Evolutionary conservation across 73 alveolate genomes (phyloP).

Genomic region (Chromera velia): DNA sequence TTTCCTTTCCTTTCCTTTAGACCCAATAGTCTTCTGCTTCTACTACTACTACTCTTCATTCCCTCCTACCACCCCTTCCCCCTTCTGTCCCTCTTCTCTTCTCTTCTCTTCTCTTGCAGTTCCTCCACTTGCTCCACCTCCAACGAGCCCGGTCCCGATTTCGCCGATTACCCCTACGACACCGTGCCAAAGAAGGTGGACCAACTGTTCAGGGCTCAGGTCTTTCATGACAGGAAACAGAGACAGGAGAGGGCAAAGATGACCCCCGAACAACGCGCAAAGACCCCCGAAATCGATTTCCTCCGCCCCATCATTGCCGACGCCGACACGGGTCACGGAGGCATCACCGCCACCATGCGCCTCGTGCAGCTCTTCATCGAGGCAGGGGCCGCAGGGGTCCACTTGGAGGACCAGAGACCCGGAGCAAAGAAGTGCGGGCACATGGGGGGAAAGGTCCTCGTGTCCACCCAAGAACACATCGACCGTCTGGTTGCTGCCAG

Average conservation of each 20-base stretch:
- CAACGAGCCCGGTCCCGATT: conserved; percentile 89
- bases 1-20: too few relatives aligned
- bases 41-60: too few relatives aligned
- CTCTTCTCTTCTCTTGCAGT: background rate
- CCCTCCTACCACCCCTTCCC: background rate
- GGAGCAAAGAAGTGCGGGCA: conserved; percentile 91
- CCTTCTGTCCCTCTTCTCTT: background rate
- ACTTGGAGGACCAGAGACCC: conserved; percentile 83
- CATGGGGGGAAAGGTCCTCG: conserved; percentile 86
- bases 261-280: conserved; percentile 17
- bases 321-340: conserved; percentile 92
- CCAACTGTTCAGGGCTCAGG: conserved; percentile 47
- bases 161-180: conserved; percentile 84
- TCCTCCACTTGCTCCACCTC: conserved; percentile 64
- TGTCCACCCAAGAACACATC: conserved; percentile 71
- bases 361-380: conserved; percentile 69
- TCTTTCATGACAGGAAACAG: conserved; percentile 46
- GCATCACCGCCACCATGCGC: conserved; percentile 79
- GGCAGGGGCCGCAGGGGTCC: conserved; percentile 89
- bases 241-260: conserved; percentile 20
- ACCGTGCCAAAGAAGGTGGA: conserved; percentile 79
- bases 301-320: conserved; percentile 80
- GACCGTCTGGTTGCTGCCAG: conserved; percentile 68
- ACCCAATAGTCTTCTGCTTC: too few relatives aligned
- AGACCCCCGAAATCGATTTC: conserved; percentile 57